Evolutionary conservation across 2,329 filamentous ascomycete species (phyloP), one percentile per base, ranked within the genome.

Genomic region (Xylaria sp.): DNA sequence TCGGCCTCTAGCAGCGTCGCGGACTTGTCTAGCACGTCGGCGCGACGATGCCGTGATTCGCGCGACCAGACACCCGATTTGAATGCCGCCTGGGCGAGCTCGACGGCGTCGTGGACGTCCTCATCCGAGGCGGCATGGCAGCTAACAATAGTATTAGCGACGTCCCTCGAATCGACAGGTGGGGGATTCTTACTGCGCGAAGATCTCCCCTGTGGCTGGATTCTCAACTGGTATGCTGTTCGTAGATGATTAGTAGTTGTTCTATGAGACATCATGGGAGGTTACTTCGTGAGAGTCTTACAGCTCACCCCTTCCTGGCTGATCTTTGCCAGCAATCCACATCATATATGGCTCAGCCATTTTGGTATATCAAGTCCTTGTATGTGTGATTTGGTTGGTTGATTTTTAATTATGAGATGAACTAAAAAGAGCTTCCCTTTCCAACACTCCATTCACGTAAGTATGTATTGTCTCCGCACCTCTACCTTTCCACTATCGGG

Each of bases 11-110:
- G 82, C 0, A 90, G 81, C 0, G 78, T 75, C 0, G 89, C 89
- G 9, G 87, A 85, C 60, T 81, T 85, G 60, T 91, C 88, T 13
- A 92, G 83, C 8, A 90, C 86, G 23, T 87, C 83, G 66, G 89
- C 90, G 25, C 90, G 87, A 10, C 81, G 74, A 58, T 90, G 85
- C 18, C 86, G 83, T 2, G 89, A 81, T 2, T 83, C 82, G 60
- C 80, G 83, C 2, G 89, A 88, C 88, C 88, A 90, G 41, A 81
- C 64, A 20, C 87, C 87, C 0, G 80, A 80, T 53, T 81, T 78
- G 79, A 87, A 89, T 28, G 79, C 76, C 10, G 72, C 70, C 60
- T 87, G 82, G 45, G 84, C 85, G 5, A 75, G 68, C 30, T 76
- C 62, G 20, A 87, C 76, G 30, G 81, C 76, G 13, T 78, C 64